phyloP scores from a whole-genome alignment of 768 basidiomycete species.

The Mycena vulgaris region DNA sequence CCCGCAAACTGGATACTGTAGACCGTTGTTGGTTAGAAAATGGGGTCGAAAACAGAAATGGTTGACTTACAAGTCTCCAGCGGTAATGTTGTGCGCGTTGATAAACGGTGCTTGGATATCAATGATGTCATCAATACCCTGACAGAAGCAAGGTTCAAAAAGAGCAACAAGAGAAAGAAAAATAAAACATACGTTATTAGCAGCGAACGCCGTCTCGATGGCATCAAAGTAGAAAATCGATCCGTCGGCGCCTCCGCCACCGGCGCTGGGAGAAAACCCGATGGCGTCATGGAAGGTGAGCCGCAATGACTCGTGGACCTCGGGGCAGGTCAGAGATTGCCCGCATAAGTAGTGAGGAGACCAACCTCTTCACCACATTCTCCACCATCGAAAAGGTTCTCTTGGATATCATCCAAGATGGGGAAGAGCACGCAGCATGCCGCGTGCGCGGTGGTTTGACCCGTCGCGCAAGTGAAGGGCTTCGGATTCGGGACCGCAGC shows the following conservation, averaged over 20 bases:
- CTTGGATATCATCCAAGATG: constrained; percentile 30
- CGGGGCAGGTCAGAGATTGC: neutral
- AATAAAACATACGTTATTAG: too few species aligned
- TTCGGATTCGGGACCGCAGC: constrained; percentile 24
- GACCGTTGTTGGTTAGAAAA: neutral
- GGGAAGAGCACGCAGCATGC: constrained; percentile 36
- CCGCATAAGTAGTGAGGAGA: neutral
- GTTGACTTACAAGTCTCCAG: constrained; percentile 46
- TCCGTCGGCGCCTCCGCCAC: constrained; percentile 45
- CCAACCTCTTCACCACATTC: constrained; percentile 32
- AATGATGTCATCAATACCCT: constrained; percentile 49
- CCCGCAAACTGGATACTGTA: constrained; percentile 49
- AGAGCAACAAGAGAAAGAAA: too few species aligned
- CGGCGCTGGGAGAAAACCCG: too few species aligned
- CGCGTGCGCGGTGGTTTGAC: constrained; percentile 37
- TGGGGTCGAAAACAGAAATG: too few species aligned
- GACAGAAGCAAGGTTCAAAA: too few species aligned
- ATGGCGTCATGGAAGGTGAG: too few species aligned
- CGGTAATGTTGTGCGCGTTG: constrained; percentile 38
- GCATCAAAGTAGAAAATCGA: constrained; percentile 51
- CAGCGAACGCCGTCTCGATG: too few species aligned
- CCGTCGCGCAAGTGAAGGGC: constrained; percentile 37
- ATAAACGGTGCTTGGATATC: constrained; percentile 42
- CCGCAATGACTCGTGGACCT: constrained; percentile 34
- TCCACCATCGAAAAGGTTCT: constrained; percentile 30